A percentile compares a stretch with the other conserved stretches of the same genome.
These are phyloP conservation scores for Isochrysis galbana DNA, from an alignment of 78 protist species.

Conservation along the genomic window DNA sequence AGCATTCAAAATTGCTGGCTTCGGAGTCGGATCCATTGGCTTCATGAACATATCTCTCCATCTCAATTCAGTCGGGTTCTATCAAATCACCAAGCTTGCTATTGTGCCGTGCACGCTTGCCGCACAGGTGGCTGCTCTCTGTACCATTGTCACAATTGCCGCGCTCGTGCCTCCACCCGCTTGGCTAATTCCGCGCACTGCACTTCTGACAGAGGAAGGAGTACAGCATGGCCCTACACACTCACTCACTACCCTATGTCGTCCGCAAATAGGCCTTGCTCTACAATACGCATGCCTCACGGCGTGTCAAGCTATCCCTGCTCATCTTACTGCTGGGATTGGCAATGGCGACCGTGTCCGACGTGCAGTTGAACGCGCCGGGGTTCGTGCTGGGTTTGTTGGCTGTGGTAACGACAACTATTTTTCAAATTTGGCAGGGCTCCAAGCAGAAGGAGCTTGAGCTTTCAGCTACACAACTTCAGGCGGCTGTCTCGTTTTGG, in stretches of 20 bases:
- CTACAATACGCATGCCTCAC: neutral
- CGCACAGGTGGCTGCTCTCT: too few species aligned
- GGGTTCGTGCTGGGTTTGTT: conserved; percentile 38
- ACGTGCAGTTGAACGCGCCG: neutral
- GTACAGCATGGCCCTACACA: too few species aligned
- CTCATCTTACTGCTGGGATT: neutral
- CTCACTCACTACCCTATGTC: too few species aligned
- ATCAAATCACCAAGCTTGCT: conserved; percentile 35
- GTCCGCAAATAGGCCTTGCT: neutral
- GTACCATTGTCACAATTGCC: too few species aligned
- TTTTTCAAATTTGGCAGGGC: conserved; percentile 56
- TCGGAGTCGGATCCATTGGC: conserved; percentile 52
- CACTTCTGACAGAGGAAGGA: too few species aligned
- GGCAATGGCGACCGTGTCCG: neutral
- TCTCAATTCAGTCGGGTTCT: conserved; percentile 64
- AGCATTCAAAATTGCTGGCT: neutral
- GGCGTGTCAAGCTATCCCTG: neutral
- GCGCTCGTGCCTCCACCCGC: too few species aligned
- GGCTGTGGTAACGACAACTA: conserved; percentile 40
- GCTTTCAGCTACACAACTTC: neutral
- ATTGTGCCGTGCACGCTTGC: neutral
- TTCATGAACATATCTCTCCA: conserved; percentile 50
- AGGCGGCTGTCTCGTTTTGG: neutral
- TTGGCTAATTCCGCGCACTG: too few species aligned
- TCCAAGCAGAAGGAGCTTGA: conserved; percentile 38